Evolutionary conservation across 805 yeast species (phyloP), one percentile per base, ranked within the genome.

Genomic region (Kluyveromyces siamensis): DNA sequence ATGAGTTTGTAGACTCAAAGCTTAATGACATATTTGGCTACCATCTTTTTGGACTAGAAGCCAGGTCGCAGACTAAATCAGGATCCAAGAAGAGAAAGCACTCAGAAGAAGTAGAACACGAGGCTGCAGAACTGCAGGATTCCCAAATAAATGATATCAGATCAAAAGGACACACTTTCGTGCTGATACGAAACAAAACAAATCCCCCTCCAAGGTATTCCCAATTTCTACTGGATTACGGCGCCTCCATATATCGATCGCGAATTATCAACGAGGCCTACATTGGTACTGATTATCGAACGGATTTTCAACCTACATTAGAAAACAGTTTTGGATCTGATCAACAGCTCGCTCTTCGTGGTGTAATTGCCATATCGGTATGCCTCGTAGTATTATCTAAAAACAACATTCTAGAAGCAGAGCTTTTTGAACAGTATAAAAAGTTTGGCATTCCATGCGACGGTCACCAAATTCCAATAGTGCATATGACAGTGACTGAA

Each of bases 11-110:
- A 16, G 60, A 62, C 43, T 16, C 25, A 6, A 54, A 61, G 7
- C 41, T 64, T n/a, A 41, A n/a, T 7, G 59, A 57, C 48, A 53
- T 60, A 11, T 62, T 54, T 48, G 67, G 68, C 8, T 62, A 57
- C 45, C 50, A 54, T 19, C 36, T 64, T 19, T 46, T 44, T 27
- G 61, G 65, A 1, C 45, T 58, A 39, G 53, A 51, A 25, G 49
- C 61, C 16, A 55, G 47, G 19, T 33, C 17, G 10, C 41, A 35
- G 17, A 35, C 16, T 11, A 30, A 40, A 10, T 40, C 25, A 10
- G 37, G 39, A 19, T 17, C 35, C 2, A 30, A 16, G 27, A 27
- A 40, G 37, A 16, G 42, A 16, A 10, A 30, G 35, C 16, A 19
- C 33, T 2, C 47, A 10, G 14, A 46, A 17, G 52, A 47, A 27